Conservation (phyloP, 345 rosid species). For the Eucalyptus viminalis region DNA sequence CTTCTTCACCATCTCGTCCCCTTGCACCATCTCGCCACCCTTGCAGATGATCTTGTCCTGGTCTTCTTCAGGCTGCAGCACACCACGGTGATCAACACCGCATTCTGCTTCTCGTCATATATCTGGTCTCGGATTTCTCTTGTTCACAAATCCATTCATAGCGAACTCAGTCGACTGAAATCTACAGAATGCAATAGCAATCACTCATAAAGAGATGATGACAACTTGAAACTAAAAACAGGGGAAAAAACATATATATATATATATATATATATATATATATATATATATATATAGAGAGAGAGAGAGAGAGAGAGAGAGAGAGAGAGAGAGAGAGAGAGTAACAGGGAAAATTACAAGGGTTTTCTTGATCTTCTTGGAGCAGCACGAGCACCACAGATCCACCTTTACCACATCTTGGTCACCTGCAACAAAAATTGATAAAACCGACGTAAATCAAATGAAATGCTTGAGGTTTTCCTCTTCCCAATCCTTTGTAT, state of each 20-base stretch:
- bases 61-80: constrained; percentile 65
- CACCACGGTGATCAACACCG: constrained; percentile 50
- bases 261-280: too few relatives aligned
- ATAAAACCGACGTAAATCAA: too few relatives aligned
- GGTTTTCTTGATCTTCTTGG: constrained; percentile 57
- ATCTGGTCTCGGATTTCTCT: constrained; percentile 57
- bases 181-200: constrained; percentile 15
- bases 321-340: background rate
- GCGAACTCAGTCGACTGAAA: background rate
- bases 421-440: background rate
- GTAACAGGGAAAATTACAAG: constrained; percentile 64
- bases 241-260: too few relatives aligned
- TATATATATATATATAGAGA: too few relatives aligned
- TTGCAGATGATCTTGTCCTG: background rate
- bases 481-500: too few relatives aligned
- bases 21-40: background rate
- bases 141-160: constrained; percentile 19
- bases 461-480: too few relatives aligned
- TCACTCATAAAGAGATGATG: background rate
- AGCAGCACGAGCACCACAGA: constrained; percentile 52
- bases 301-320: too few relatives aligned
- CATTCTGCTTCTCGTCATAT: constrained; percentile 53
- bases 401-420: background rate
- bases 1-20: background rate
- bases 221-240: background rate